phyloP scores from a whole-genome alignment of 192 early-diverging fungal genomes.

The Rhizoclosmatium globosum region DNA sequence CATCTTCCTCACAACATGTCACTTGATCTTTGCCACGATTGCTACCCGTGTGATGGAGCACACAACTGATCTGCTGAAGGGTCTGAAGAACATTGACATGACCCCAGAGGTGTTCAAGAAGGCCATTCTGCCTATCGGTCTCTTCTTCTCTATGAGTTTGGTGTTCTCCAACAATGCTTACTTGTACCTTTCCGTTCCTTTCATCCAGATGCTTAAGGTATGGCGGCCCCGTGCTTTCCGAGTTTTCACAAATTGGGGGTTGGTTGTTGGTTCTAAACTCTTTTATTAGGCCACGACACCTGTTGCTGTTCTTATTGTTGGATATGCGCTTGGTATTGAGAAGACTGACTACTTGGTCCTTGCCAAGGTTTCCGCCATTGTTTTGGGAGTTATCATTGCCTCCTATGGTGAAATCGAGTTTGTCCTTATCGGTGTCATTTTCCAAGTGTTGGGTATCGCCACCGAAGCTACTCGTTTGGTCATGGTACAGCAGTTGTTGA shows the following conservation, averaged over 20 bases:
- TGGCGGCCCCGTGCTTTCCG: too few species aligned
- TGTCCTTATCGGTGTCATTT: conserved; percentile 38
- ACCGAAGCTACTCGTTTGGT: conserved; percentile 46
- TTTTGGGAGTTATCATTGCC: conserved; percentile 46
- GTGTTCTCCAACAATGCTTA: conserved; percentile 50
- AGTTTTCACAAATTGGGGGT: not conserved
- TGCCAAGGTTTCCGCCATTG: conserved; percentile 41
- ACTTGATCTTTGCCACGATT: conserved; percentile 51
- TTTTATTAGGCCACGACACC: conserved; percentile 43
- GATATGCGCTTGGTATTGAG: conserved; percentile 21
- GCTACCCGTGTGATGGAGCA: conserved; percentile 68
- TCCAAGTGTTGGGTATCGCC: conserved; percentile 39
- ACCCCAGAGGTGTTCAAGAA: conserved; percentile 65
- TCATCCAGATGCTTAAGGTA: conserved; percentile 56
- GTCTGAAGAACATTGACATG: conserved; percentile 65
- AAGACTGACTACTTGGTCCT: conserved; percentile 30
- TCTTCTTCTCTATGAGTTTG: conserved; percentile 41
- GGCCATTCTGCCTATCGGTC: conserved; percentile 45
- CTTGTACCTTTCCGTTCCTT: conserved; percentile 47
- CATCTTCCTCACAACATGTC: conserved; percentile 52
- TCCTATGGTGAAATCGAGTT: conserved; percentile 47
- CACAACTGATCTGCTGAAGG: conserved; percentile 65
- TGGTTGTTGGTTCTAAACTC: not conserved
- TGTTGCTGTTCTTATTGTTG: conserved; percentile 40
- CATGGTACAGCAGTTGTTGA: conserved; percentile 46